Percentiles rank a stretch among this genome's conserved stretches.
phyloP scores from a whole-genome alignment of 768 basidiomycete species.

The Tylopilus sp. region DNA sequence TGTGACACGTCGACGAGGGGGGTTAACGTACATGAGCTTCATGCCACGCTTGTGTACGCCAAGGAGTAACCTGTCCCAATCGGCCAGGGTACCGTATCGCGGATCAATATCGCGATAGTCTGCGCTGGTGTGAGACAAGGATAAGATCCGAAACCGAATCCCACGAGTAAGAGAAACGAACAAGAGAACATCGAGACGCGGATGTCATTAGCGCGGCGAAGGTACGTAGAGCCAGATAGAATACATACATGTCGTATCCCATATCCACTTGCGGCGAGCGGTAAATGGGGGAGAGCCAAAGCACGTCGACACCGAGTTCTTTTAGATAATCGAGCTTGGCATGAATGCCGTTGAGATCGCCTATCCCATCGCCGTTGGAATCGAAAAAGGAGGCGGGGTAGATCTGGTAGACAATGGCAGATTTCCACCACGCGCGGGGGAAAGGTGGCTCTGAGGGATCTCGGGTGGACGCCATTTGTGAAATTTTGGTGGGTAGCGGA shows the following conservation, averaged over 20 bases:
- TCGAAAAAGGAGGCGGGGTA: constrained; percentile 71
- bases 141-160: constrained; percentile 9
- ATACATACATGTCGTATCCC: constrained; percentile 65
- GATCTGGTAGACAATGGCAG: constrained; percentile 61
- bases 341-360: constrained; percentile 65
- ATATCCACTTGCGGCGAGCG: constrained; percentile 65
- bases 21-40: constrained; percentile 57
- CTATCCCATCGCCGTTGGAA: constrained; percentile 67
- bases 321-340: constrained; percentile 66
- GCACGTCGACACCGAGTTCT: constrained; percentile 59
- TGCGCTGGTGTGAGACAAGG: constrained; percentile 38
- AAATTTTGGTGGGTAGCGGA: background rate
- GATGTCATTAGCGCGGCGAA: no score
- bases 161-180: background rate
- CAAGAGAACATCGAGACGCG: background rate
- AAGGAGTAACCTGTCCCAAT: constrained; percentile 54
- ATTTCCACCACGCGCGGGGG: constrained; percentile 53
- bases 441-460: constrained; percentile 15
- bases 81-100: constrained; percentile 59
- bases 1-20: constrained; percentile 10
- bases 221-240: background rate
- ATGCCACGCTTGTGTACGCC: constrained; percentile 60
- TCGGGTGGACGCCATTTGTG: constrained; percentile 3
- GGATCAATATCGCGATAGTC: constrained; percentile 65
- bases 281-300: constrained; percentile 67